Evolutionary conservation across 148 eudicot genomes (phyloP).

Genomic region (Rheum nobile): DNA sequence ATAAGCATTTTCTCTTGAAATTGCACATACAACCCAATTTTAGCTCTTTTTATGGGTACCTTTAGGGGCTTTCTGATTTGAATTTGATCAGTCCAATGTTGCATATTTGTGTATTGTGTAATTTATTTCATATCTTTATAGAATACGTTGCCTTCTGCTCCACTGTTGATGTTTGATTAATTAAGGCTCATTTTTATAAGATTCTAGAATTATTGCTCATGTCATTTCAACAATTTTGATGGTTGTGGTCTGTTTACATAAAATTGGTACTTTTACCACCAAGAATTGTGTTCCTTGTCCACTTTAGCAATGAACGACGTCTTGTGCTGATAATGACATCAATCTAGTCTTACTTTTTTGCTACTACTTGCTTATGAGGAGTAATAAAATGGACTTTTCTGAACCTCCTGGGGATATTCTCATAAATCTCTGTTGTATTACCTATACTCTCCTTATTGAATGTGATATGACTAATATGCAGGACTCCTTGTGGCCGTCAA

Average conservation of each 20-base stretch:
- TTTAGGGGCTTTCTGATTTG: not conserved
- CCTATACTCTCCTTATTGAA: not conserved
- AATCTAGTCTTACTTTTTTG: not conserved
- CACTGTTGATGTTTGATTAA: not conserved
- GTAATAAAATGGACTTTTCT: not conserved
- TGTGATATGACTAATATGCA: conserved; percentile 24
- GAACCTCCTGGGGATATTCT: not conserved
- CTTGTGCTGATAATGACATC: not conserved
- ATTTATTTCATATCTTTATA: not conserved
- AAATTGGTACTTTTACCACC: not conserved
- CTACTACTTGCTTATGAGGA: not conserved
- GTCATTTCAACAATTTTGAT: not conserved
- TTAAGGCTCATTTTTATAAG: not conserved
- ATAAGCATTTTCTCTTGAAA: not conserved
- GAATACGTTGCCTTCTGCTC: not conserved
- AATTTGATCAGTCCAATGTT: not conserved
- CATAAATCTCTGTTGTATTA: not conserved
- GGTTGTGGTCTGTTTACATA: not conserved
- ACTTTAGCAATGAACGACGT: not conserved
- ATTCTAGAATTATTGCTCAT: not conserved
- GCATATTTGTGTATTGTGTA: not conserved
- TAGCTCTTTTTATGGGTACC: not conserved
- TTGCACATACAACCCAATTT: not conserved
- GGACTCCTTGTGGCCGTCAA: conserved; percentile 92
- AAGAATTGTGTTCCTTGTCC: not conserved